phyloP scores from a whole-genome alignment of 306 rosid genomes.

The Acacia crassicarpa region DNA sequence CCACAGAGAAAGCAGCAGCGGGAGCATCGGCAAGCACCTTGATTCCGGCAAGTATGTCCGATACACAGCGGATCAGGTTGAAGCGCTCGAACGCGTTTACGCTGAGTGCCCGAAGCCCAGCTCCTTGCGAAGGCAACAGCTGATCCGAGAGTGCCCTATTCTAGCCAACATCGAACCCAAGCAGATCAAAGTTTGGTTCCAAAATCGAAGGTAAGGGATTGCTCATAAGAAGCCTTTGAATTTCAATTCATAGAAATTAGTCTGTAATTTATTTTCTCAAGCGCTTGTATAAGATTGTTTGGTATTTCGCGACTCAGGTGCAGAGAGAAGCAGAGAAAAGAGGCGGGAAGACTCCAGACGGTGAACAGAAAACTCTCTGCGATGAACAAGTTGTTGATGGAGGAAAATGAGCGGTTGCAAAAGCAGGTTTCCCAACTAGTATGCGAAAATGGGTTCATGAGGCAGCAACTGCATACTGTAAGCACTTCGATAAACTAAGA shows the following conservation, averaged over 20 bases:
- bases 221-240: neutral
- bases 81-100: constrained; percentile 91
- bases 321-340: constrained; percentile 97
- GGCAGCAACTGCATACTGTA: constrained; percentile 89
- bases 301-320: constrained; percentile 57
- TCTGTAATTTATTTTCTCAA: neutral
- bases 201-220: constrained; percentile 75
- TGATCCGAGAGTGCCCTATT: constrained; percentile 93
- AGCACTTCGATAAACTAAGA: constrained; percentile 25
- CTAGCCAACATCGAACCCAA: constrained; percentile 90
- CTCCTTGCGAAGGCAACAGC: constrained; percentile 85
- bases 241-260: neutral
- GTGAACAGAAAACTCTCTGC: constrained; percentile 86
- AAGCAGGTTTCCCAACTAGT: constrained; percentile 97
- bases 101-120: constrained; percentile 97
- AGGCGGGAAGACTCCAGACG: constrained; percentile 88
- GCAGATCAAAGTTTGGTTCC: constrained; percentile 99
- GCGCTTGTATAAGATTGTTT: constrained; percentile 8
- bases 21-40: constrained; percentile 78
- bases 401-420: constrained; percentile 98
- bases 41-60: constrained; percentile 92
- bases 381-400: constrained; percentile 97
- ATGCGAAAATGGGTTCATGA: constrained; percentile 90
- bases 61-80: constrained; percentile 92
- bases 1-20: constrained; percentile 85